Conservation (phyloP, 345 rosid genomes). For the Gossypium australe region DNA sequence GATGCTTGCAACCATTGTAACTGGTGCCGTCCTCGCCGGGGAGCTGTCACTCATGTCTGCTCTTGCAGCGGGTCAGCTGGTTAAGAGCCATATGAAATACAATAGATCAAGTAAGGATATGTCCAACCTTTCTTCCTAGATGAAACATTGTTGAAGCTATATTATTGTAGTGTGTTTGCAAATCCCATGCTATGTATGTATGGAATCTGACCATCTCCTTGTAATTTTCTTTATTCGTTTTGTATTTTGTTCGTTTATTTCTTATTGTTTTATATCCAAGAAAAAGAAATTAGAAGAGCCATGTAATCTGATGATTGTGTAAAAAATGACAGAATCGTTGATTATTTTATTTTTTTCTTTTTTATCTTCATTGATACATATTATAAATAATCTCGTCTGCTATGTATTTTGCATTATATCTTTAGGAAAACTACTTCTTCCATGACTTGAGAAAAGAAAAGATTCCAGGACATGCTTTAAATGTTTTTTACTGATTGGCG, state of each 20-base stretch:
- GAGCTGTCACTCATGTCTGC: conserved; percentile 76
- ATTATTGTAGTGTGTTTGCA: neutral
- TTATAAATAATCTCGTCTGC: neutral
- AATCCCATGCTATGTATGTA: neutral
- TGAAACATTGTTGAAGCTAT: neutral
- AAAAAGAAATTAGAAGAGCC: neutral
- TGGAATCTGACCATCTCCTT: neutral
- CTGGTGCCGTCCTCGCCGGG: conserved; percentile 66
- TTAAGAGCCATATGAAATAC: conserved; percentile 68
- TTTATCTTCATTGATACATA: neutral
- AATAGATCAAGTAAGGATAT: conserved; percentile 57
- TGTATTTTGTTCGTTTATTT: neutral
- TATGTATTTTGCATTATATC: neutral
- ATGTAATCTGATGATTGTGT: conserved; percentile 18
- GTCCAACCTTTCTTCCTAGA: conserved; percentile 22
- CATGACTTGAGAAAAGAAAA: too few species aligned
- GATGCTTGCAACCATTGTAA: conserved; percentile 49
- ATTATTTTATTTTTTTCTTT: neutral
- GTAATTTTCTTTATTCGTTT: neutral
- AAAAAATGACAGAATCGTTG: neutral
- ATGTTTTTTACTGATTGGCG: neutral
- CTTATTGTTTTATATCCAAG: neutral
- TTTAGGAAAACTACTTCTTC: neutral
- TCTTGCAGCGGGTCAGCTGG: conserved; percentile 66
- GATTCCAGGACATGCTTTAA: neutral